A percentile compares a stretch with the other conserved stretches of the same genome.
phyloP scores from a whole-genome alignment of 2,329 filamentous ascomycete genomes.

The Calcarisporium arbuscula region DNA sequence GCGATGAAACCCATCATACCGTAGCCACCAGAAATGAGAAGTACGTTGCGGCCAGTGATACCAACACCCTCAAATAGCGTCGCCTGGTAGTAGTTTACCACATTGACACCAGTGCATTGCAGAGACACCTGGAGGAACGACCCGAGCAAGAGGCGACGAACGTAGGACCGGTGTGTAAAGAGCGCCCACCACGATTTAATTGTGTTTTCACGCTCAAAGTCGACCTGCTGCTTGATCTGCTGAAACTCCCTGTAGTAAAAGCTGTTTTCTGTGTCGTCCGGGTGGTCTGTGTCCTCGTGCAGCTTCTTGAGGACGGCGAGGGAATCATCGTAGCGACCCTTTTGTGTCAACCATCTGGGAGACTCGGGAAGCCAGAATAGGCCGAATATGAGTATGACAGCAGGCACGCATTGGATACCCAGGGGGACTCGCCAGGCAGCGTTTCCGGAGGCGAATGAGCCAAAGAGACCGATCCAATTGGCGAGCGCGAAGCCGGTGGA shows the following conservation, averaged over 20 bases:
- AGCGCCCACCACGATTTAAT: no score
- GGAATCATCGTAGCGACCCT: conserved; percentile 54
- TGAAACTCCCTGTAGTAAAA: no score
- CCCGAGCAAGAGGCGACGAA: no score
- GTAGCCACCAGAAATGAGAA: no score
- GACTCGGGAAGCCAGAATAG: conserved; percentile 56
- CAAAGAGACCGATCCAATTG: conserved; percentile 63
- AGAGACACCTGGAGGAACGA: no score
- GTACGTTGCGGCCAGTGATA: no score
- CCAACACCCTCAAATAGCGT: no score
- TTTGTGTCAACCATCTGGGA: conserved; percentile 57
- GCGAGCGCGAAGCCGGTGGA: conserved; percentile 61
- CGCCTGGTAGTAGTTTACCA: no score
- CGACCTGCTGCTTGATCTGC: conserved; percentile 67
- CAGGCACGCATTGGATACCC: conserved; percentile 58
- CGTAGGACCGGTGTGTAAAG: no score
- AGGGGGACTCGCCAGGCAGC: conserved; percentile 60
- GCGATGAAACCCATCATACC: no score
- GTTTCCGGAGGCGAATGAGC: conserved; percentile 51
- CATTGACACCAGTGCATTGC: no score
- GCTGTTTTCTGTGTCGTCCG: conserved; percentile 24
- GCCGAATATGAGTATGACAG: conserved; percentile 50
- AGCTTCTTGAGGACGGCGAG: conserved; percentile 38
- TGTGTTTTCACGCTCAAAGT: conserved; percentile 74
- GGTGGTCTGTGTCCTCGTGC: conserved; percentile 19